Evolutionary conservation across 2,329 filamentous ascomycete species (phyloP), one percentile per base, ranked within the genome.

Genomic region (Trichoderma pleuroti): DNA sequence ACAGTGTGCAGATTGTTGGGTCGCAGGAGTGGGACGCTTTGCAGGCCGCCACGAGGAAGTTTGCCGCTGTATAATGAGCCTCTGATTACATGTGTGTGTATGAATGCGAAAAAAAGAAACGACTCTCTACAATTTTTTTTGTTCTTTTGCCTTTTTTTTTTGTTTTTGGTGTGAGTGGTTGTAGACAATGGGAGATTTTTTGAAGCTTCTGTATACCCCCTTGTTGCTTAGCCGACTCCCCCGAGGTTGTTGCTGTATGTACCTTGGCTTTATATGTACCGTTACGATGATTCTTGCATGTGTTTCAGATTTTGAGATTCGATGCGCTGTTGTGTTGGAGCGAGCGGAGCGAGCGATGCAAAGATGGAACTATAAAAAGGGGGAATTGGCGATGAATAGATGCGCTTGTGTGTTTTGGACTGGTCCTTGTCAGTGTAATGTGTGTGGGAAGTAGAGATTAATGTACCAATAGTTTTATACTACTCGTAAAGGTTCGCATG

Each of bases 21-120:
- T 85, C 84, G 21, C 78, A 81, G 66, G 86, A 88, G 78, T 89
- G 87, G 87, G 86, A 87, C 74, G 83, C 82, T 16, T 75, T 88
- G 70, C 84, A 87, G 77, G 85, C 85, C 14, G 70, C 70, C 34
- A 72, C 70, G 56, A 79, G 82, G 57, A 75, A 78, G 30, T 72
- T 78, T 46, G 75, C 73, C 18, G 74, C 74, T 72, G 75, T 77
- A 72, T 81, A 72, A 67, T 60, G 62, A 71, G 30, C 30, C 54
- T 42, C 26, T 24, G 26, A 21, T 24, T 36, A 49, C 28, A 61
- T 26, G n/a, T 24, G 28, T 68, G 39, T 68, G 54, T 59, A 68
- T 28, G 52, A 67, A 67, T 16, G 52, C 64, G 26, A 28, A 10
- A 42, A 42, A 46, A 68, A 61, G 54, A 52, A 60, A 61, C 42